Evolutionary conservation across 2,329 filamentous ascomycete genomes (phyloP), one percentile per base, ranked within the genome.

Genomic region (Ophiostoma montium): DNA sequence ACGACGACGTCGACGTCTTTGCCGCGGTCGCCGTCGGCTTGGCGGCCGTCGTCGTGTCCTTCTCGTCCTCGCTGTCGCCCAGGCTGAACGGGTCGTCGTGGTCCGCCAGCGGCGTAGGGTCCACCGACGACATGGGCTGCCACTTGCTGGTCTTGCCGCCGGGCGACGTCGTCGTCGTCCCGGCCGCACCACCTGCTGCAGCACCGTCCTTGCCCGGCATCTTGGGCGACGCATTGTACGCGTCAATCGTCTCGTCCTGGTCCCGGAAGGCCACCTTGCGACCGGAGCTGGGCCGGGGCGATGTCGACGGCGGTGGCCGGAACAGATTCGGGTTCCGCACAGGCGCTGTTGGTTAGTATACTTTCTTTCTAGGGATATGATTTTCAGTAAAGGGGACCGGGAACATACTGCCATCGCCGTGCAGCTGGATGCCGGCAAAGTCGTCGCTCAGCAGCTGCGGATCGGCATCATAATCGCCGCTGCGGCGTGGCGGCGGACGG

Each of bases 81-180:
- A 98, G 74, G 60, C 88, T 95, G 67, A 98, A 98, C 0, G 92
- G 92, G 61, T 98, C 92, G 58, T 95, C 90, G 58, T 95, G 90
- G 57, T 96, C 88, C 16, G 76, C 74, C 53, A 95, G 84, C 13
- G 90, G 89, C 54, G 78, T 82, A 1, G 89, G 87, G 55, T 94
- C 86, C 13, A 95, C 80, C 0, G 82, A 75, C 12, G 89, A 87
- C 57, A 98, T 70, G 10, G 92, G 90, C 65, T 98, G 90, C 92
- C 92, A 98, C 69, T 98, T 98, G 75, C 89, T 95, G 42, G 77
- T 67, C 68, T 88, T 92, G 56, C 69, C 66, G 44, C 72, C 70
- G n/a, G 32, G 23, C 5, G 23, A 27, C 30, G 10, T 42, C 10
- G 23, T 31, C 12, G 47, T 23, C 7, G 41, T 19, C 16, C 36